A percentile compares a stretch with the other conserved stretches of the same genome.
Conservation (phyloP, 768 basidiomycete species). For the Tylopilus intermedius region DNA sequence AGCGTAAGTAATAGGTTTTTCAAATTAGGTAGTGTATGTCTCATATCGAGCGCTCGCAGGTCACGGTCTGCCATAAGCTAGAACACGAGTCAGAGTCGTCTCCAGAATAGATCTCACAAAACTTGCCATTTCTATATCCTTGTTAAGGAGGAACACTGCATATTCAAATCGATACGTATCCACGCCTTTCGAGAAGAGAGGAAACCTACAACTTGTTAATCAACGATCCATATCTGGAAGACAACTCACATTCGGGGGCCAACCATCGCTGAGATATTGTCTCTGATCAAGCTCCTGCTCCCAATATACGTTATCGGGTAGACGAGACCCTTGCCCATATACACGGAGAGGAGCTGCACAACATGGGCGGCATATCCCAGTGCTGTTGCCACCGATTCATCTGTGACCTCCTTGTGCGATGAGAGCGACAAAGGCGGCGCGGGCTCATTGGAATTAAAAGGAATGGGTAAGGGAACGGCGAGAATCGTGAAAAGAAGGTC, state of each 20-base stretch:
- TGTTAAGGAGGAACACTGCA: conserved; percentile 93
- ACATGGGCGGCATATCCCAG: conserved; percentile 88
- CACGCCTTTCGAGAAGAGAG: conserved; percentile 89
- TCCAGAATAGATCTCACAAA: background rate
- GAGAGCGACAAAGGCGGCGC: conserved; percentile 74
- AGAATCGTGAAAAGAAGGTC: conserved; percentile 89
- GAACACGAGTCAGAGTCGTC: conserved; percentile 7
- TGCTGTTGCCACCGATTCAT: conserved; percentile 84
- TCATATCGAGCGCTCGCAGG: conserved; percentile 84
- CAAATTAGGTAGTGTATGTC: conserved; percentile 94
- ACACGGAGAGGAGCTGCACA: conserved; percentile 74
- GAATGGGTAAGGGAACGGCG: conserved; percentile 86
- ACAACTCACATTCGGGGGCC: conserved; percentile 83
- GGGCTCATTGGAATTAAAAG: conserved; percentile 65
- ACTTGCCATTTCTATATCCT: conserved; percentile 88
- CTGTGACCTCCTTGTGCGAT: conserved; percentile 67
- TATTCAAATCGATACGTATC: conserved; percentile 98
- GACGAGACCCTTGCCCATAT: conserved; percentile 68
- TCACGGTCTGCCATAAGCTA: conserved; percentile 91
- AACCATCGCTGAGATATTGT: conserved; percentile 91
- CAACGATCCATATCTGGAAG: background rate
- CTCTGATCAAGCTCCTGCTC: conserved; percentile 85
- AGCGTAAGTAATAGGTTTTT: conserved; percentile 89
- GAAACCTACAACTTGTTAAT: conserved; percentile 61
- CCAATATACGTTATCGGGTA: conserved; percentile 91